These are phyloP conservation scores for Leptographium procerum DNA, from an alignment of 2,329 filamentous ascomycete genomes.

Conservation along the genomic window DNA sequence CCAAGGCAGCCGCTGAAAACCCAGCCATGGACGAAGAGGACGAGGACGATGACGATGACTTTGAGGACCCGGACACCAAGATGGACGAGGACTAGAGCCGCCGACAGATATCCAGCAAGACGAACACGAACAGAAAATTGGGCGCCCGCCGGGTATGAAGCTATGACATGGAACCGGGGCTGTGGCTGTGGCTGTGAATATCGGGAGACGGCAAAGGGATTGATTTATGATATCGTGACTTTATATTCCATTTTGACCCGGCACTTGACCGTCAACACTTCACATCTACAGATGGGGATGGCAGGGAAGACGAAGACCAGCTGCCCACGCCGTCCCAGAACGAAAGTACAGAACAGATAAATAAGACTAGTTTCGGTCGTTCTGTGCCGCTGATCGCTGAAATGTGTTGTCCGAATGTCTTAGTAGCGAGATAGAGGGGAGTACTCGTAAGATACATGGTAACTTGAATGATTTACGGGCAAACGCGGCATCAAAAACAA, in stretches of 20 bases:
- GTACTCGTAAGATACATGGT: too few species aligned
- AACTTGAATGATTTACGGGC: too few species aligned
- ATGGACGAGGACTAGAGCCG: slow-evolving; percentile 49
- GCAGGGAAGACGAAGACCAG: neutral
- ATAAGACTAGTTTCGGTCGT: neutral
- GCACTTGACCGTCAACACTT: neutral
- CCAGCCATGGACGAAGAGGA: slow-evolving; percentile 66
- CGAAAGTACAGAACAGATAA: neutral
- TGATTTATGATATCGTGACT: neutral
- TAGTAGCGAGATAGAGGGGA: neutral
- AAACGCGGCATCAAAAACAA: too few species aligned
- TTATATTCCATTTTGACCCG: neutral
- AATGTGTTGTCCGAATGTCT: neutral
- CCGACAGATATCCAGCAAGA: neutral
- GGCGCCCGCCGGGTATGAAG: neutral
- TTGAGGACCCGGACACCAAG: slow-evolving; percentile 54
- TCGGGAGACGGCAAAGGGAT: neutral
- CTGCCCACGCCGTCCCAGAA: neutral
- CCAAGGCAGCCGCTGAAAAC: slow-evolving; percentile 74
- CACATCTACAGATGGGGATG: neutral
- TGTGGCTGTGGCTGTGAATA: neutral
- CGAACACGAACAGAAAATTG: neutral
- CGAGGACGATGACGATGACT: slow-evolving; percentile 63
- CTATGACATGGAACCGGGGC: neutral
- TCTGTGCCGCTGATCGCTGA: neutral